Evolutionary conservation across 164 flowering plant species (phyloP).

Genomic region (Malania oleifera): DNA sequence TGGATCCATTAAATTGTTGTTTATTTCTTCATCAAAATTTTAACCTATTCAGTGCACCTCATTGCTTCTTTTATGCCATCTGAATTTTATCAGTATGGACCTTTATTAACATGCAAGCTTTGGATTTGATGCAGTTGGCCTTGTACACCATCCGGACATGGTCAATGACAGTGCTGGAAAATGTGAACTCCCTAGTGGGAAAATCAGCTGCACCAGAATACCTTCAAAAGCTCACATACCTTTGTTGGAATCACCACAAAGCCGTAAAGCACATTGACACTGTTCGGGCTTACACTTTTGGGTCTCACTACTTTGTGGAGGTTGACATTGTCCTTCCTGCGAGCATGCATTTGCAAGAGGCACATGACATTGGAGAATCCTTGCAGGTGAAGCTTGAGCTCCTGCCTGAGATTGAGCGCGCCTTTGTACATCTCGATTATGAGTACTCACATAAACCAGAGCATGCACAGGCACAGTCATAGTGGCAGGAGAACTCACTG

Average conservation of each 20-base stretch:
- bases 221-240: slow-evolving; percentile 84
- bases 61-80: background rate
- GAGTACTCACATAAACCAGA: slow-evolving; percentile 86
- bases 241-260: slow-evolving; percentile 93
- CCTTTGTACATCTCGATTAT: slow-evolving; percentile 91
- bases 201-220: slow-evolving; percentile 84
- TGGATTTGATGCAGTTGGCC: slow-evolving; percentile 59
- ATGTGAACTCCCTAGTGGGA: slow-evolving; percentile 86
- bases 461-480: slow-evolving; percentile 58
- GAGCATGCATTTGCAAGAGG: slow-evolving; percentile 76
- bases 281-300: slow-evolving; percentile 91
- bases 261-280: slow-evolving; percentile 77
- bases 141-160: slow-evolving; percentile 91
- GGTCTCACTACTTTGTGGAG: slow-evolving; percentile 97
- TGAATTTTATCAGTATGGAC: too few species aligned
- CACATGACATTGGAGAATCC: slow-evolving; percentile 88
- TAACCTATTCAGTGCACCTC: background rate
- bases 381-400: slow-evolving; percentile 88
- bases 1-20: too few species aligned
- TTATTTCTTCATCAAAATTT: background rate
- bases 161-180: slow-evolving; percentile 87
- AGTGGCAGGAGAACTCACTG: too few species aligned
- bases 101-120: background rate
- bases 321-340: slow-evolving; percentile 92
- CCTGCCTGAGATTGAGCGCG: slow-evolving; percentile 84